Conservation (phyloP, 2,329 filamentous ascomycete genomes). For the Cladosporium sp. region DNA sequence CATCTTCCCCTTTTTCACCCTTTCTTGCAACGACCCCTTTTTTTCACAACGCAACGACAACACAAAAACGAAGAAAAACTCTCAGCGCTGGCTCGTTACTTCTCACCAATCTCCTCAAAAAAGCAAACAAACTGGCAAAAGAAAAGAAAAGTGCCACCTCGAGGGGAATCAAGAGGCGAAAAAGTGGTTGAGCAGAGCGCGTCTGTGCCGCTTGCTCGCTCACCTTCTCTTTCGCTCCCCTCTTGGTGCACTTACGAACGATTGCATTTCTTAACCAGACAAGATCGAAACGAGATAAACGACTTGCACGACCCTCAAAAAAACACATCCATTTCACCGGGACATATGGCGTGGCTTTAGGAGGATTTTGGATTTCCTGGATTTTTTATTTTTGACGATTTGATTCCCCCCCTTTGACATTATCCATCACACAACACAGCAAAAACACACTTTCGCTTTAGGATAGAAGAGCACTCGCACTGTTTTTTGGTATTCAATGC, state of each 20-base stretch:
- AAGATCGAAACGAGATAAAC: constrained; percentile 1
- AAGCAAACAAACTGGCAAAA: constrained; percentile 1
- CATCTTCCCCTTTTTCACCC: neutral
- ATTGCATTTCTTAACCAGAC: too few species aligned
- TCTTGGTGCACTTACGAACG: too few species aligned
- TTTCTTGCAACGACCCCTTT: neutral
- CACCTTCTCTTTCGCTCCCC: neutral
- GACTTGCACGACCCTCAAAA: constrained; percentile 8
- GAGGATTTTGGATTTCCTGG: too few species aligned
- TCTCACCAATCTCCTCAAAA: constrained; percentile 10
- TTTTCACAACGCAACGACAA: constrained; percentile 5
- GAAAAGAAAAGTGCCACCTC: neutral
- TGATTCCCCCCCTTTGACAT: too few species aligned
- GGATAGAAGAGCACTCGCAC: too few species aligned
- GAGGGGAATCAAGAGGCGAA: neutral
- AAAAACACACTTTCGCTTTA: too few species aligned
- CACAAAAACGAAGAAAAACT: constrained; percentile 1
- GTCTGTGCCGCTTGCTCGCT: constrained; percentile 12
- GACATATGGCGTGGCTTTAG: too few species aligned
- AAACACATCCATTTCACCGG: too few species aligned
- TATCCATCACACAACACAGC: too few species aligned
- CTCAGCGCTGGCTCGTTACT: constrained; percentile 9
- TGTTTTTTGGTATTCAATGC: too few species aligned
- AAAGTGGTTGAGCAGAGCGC: neutral
- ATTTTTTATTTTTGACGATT: too few species aligned